Conservation (phyloP, 805 yeast genomes). For the Nakazawaea wyomingensis region DNA sequence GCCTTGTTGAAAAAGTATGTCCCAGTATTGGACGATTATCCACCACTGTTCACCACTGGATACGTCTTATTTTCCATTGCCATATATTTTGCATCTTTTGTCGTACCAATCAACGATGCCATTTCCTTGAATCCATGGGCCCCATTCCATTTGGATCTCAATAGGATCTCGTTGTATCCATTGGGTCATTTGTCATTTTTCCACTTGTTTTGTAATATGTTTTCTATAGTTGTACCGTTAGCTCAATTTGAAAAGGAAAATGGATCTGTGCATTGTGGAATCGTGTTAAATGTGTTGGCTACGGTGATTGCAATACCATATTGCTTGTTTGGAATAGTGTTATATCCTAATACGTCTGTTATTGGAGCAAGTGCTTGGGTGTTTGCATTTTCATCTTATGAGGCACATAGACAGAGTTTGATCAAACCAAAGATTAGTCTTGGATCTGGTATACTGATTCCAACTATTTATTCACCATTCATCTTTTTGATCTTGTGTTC, state of each 20-base stretch:
- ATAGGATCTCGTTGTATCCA: conserved; percentile 65
- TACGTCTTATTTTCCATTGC: conserved; percentile 47
- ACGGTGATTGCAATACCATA: conserved; percentile 63
- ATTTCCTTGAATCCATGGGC: conserved; percentile 55
- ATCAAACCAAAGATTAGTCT: conserved; percentile 19
- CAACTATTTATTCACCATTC: conserved; percentile 58
- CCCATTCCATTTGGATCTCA: conserved; percentile 41
- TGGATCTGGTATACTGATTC: conserved; percentile 40
- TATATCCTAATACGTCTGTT: conserved; percentile 49
- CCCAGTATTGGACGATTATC: conserved; percentile 19
- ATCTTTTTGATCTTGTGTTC: conserved; percentile 42
- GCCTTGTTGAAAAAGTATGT: conserved; percentile 6
- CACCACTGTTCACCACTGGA: conserved; percentile 64
- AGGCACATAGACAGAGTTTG: conserved; percentile 42
- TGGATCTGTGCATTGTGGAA: conserved; percentile 84
- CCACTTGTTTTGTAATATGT: conserved; percentile 57
- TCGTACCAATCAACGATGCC: conserved; percentile 25
- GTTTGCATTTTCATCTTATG: conserved; percentile 61
- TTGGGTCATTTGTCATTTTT: conserved; percentile 57
- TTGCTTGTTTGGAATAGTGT: conserved; percentile 42
- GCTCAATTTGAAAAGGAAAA: conserved; percentile 62
- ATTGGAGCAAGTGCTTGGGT: conserved; percentile 73
- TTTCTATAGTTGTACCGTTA: conserved; percentile 55
- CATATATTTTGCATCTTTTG: conserved; percentile 33
- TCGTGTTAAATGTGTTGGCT: conserved; percentile 69